A percentile compares a stretch with the other conserved stretches of the same genome.
These are phyloP conservation scores for Boletus speciosus DNA, from an alignment of 768 basidiomycete genomes.

Conservation along the genomic window DNA sequence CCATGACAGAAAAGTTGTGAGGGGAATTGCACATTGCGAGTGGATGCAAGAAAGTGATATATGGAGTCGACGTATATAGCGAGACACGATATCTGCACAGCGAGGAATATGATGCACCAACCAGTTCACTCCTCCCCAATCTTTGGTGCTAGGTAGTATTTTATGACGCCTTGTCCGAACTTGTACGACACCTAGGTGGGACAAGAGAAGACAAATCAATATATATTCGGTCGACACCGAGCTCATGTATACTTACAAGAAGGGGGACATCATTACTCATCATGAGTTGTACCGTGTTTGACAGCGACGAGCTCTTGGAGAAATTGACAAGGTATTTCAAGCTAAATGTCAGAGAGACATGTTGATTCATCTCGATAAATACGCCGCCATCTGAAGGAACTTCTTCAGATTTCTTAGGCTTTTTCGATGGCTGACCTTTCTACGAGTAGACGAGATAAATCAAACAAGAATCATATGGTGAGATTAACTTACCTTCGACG, in stretches of 20 bases:
- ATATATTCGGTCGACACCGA: not conserved
- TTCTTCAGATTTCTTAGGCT: constrained; percentile 57
- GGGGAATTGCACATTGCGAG: not conserved
- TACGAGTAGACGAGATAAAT: not conserved
- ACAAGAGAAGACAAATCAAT: not conserved
- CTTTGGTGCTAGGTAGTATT: constrained; percentile 96
- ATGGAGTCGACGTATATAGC: constrained; percentile 8
- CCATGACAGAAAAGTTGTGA: not conserved
- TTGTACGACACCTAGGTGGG: constrained; percentile 73
- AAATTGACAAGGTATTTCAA: constrained; percentile 98
- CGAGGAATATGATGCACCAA: not conserved
- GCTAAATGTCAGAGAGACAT: constrained; percentile 91
- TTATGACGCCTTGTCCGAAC: constrained; percentile 84
- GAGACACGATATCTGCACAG: constrained; percentile 10
- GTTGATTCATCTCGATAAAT: constrained; percentile 81
- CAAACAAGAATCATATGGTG: not conserved
- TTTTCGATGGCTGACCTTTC: constrained; percentile 47
- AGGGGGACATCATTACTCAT: constrained; percentile 92
- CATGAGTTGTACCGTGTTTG: constrained; percentile 72
- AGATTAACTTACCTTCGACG: constrained; percentile 42
- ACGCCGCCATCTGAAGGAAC: constrained; percentile 58
- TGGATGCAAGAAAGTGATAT: constrained; percentile 15
- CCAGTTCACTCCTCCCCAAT: constrained; percentile 72
- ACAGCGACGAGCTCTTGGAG: constrained; percentile 79
- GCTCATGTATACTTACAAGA: constrained; percentile 48